Evolutionary conservation across 2,329 filamentous ascomycete genomes (phyloP), one percentile per base, ranked within the genome.

Genomic region (Diaporthe helianthi): DNA sequence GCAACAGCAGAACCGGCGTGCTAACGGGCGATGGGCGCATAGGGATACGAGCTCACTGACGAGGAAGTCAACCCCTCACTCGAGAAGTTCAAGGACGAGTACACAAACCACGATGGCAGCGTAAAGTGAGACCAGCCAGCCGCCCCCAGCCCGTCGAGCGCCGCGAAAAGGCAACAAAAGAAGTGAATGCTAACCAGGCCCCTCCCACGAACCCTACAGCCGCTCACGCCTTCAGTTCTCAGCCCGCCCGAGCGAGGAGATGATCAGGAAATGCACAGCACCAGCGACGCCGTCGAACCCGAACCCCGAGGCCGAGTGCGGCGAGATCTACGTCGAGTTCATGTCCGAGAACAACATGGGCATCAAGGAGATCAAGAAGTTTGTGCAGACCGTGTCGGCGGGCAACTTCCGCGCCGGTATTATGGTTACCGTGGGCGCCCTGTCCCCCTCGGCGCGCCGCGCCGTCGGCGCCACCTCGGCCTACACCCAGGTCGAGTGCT

Each of bases 261-360:
- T 98, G 94, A 87, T 94, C 75, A 85, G 87, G 76, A 96, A 94
- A 80, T 93, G 93, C 85, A 93, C 92, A 4, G 89, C 90, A 9
- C 87, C 91, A 8, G 84, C 90, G 26, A 92, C 90, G 71, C 83
- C 88, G 73, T 83, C 84, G 74, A 90, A 93, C 79, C 91, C 92
- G 53, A 86, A 92, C 76, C 92, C 91, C 46, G 83, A 84, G 64
- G 85, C 91, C 66, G 90, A 93, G 76, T 92, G 94, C 79, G 96
- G 96, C 77, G 92, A 90, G 67, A 91, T 99, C 83, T 97, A 93
- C 87, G 88, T 98, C 76, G 94, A 98, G 82, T 99, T 99, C 85
- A 91, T 93, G 70, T 79, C 80, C 73, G 93, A 97, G 74, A 83
- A 90, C 72, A 88, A 87, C 68, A 91, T 98, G 71, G 96, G 96